Evolutionary conservation across 306 rosid genomes (phyloP).

Genomic region (Inga leiocalycina): DNA sequence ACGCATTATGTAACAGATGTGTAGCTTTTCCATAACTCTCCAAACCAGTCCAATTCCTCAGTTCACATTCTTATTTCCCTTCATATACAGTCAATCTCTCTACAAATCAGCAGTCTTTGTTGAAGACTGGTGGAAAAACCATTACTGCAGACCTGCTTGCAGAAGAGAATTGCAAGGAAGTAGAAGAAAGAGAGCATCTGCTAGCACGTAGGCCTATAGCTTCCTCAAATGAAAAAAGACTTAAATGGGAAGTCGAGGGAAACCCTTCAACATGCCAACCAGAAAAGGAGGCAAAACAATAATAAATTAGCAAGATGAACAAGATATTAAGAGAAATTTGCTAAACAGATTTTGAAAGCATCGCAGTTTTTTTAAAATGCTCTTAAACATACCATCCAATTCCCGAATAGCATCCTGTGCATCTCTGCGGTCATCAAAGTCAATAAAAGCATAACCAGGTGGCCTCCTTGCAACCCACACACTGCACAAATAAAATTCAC

Average conservation of each 20-base stretch:
- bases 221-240: conserved; percentile 45
- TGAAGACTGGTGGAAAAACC: conserved; percentile 53
- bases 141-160: conserved; percentile 49
- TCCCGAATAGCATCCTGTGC: conserved; percentile 95
- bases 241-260: conserved; percentile 44
- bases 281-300: conserved; percentile 54
- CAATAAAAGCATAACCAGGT: conserved; percentile 97
- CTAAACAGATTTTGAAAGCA: background rate
- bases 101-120: conserved; percentile 47
- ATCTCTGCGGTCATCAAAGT: conserved; percentile 90
- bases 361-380: background rate
- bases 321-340: background rate
- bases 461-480: conserved; percentile 99
- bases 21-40: conserved; percentile 49
- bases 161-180: conserved; percentile 51
- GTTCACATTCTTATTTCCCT: conserved; percentile 51
- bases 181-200: conserved; percentile 54
- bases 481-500: conserved; percentile 44
- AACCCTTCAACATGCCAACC: conserved; percentile 52
- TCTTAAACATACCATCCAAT: conserved; percentile 72
- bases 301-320: conserved; percentile 43
- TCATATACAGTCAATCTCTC: conserved; percentile 50
- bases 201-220: conserved; percentile 45
- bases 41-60: conserved; percentile 43
- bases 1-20: conserved; percentile 49